These are phyloP conservation scores for Pseudogymnoascus sp. DNA, from an alignment of 2,329 filamentous ascomycete genomes.

Conservation along the genomic window DNA sequence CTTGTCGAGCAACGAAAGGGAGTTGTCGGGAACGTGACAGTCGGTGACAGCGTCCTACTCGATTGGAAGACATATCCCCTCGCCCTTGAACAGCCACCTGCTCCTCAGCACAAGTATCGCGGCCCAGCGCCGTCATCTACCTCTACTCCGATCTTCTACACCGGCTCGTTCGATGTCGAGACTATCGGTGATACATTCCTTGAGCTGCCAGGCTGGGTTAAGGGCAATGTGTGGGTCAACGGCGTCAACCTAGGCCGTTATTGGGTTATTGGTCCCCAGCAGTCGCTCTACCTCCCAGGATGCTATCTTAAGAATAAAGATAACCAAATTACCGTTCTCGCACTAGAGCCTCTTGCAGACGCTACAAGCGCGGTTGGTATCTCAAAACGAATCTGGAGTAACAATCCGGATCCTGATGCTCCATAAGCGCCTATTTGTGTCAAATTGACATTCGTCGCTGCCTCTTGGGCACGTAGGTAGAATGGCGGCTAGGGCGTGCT, in stretches of 20 bases:
- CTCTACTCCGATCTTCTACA: slow-evolving; percentile 23
- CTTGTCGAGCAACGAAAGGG: slow-evolving; percentile 41
- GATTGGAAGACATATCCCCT: slow-evolving; percentile 37
- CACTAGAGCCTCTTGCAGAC: slow-evolving; percentile 34
- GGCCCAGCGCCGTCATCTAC: neutral
- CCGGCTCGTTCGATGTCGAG: slow-evolving; percentile 27
- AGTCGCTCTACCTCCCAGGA: slow-evolving; percentile 40
- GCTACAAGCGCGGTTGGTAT: slow-evolving; percentile 18
- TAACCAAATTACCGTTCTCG: slow-evolving; percentile 38
- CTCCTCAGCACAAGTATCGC: neutral
- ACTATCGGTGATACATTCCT: slow-evolving; percentile 33
- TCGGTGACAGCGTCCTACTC: slow-evolving; percentile 29
- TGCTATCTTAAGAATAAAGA: slow-evolving; percentile 28
- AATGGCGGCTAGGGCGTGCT: neutral
- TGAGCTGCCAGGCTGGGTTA: slow-evolving; percentile 34
- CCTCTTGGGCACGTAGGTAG: neutral
- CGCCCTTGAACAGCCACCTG: slow-evolving; percentile 27
- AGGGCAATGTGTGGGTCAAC: slow-evolving; percentile 41
- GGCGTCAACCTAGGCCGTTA: slow-evolving; percentile 39
- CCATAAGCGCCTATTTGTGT: neutral
- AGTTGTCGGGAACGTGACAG: slow-evolving; percentile 36
- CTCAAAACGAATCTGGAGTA: slow-evolving; percentile 26
- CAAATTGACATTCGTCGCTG: neutral
- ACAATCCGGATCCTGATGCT: slow-evolving; percentile 28
- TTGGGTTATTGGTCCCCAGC: slow-evolving; percentile 41